These are phyloP conservation scores for Tylopilus sp. DNA, from an alignment of 1,284 basidiomycete species.

Conservation along the genomic window DNA sequence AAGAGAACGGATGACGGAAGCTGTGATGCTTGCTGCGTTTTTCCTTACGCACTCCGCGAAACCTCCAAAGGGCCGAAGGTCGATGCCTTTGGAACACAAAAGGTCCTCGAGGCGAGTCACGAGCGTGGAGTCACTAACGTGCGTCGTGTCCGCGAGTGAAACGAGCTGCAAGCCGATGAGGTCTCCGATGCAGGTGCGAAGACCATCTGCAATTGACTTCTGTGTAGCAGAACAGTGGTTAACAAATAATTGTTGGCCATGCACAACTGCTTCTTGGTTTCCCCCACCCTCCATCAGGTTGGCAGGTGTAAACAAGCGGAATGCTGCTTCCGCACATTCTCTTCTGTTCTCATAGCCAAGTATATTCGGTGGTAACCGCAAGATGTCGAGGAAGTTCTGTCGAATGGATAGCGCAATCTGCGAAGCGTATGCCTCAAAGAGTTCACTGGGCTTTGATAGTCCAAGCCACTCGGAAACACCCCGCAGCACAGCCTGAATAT, in stretches of 20 bases:
- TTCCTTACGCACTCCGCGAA: constrained; percentile 41
- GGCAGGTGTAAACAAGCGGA: constrained; percentile 59
- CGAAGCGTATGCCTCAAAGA: constrained; percentile 79
- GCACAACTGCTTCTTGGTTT: constrained; percentile 26
- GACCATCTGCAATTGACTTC: constrained; percentile 48
- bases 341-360: constrained; percentile 66
- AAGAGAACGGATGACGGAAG: constrained; percentile 55
- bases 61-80: constrained; percentile 31
- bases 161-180: constrained; percentile 64
- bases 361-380: constrained; percentile 64
- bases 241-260: constrained; percentile 50
- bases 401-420: constrained; percentile 71
- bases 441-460: constrained; percentile 53
- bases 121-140: constrained; percentile 12
- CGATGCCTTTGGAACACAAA: constrained; percentile 36
- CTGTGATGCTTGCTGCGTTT: constrained; percentile 53
- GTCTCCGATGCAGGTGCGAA: constrained; percentile 66
- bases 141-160: constrained; percentile 39
- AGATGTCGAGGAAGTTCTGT: constrained; percentile 49
- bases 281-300: constrained; percentile 45
- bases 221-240: constrained; percentile 64
- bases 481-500: constrained; percentile 64
- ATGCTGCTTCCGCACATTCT: constrained; percentile 58
- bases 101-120: constrained; percentile 35
- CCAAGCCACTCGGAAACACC: constrained; percentile 70